Evolutionary conservation across 1,284 basidiomycete genomes (phyloP).

Genomic region (Ustilago lituana): DNA sequence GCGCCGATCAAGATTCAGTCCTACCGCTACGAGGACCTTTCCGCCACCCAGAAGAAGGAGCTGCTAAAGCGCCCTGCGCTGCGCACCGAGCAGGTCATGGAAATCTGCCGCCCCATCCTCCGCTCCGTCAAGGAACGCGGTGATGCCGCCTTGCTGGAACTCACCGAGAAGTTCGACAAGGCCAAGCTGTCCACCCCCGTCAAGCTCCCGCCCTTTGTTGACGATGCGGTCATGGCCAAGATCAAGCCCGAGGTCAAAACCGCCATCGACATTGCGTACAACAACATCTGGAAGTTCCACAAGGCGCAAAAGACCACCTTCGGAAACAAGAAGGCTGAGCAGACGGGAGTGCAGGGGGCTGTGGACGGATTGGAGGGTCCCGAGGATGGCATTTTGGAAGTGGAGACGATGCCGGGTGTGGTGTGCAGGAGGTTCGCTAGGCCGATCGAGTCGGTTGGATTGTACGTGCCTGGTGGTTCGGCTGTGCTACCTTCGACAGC

Average conservation of each 20-base stretch:
- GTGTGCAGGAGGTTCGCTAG: conserved; percentile 78
- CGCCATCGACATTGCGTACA: conserved; percentile 91
- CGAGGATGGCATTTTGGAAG: conserved; percentile 74
- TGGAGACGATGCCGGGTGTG: conserved; percentile 98
- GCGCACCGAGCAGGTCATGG: conserved; percentile 92
- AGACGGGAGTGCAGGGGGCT: conserved; percentile 24
- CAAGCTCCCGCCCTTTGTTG: conserved; percentile 61
- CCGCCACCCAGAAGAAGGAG: conserved; percentile 73
- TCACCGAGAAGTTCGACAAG: conserved; percentile 94
- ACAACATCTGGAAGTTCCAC: conserved; percentile 77
- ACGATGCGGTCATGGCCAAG: conserved; percentile 70
- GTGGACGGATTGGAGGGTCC: conserved; percentile 70
- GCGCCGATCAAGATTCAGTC: conserved; percentile 70
- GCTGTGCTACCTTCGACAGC: conserved; percentile 96
- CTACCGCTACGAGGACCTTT: conserved; percentile 66
- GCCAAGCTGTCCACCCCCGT: conserved; percentile 73
- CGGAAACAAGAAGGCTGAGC: conserved; percentile 70
- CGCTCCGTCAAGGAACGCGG: conserved; percentile 84
- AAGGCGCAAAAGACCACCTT: conserved; percentile 64
- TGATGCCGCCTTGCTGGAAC: conserved; percentile 84
- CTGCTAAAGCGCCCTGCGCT: conserved; percentile 90
- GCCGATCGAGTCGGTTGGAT: conserved; percentile 90
- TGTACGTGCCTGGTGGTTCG: conserved; percentile 98
- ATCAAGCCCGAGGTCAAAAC: conserved; percentile 71
- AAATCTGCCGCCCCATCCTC: conserved; percentile 93